A percentile compares a stretch with the other conserved stretches of the same genome.
phyloP scores from a whole-genome alignment of 352 stramenopile genomes.

The Globisporangium heterothallicum region DNA sequence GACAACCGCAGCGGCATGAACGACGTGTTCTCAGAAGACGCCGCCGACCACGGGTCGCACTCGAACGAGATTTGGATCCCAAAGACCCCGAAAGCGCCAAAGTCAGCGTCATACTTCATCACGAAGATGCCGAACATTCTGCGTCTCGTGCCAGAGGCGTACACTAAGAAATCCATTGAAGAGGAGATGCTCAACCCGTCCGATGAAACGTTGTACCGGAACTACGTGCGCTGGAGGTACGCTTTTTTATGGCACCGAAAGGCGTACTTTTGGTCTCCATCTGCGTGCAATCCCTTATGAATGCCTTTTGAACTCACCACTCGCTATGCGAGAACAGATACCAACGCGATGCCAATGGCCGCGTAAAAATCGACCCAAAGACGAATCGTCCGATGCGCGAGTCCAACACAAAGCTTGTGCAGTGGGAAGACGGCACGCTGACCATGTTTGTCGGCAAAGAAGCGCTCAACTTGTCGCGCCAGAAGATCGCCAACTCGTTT shows the following conservation, averaged over 20 bases:
- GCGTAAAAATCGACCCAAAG: conserved; percentile 55
- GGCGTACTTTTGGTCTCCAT: not conserved
- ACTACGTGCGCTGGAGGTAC: conserved; percentile 79
- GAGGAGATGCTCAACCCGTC: conserved; percentile 81
- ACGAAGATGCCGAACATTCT: conserved; percentile 86
- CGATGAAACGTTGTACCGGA: conserved; percentile 82
- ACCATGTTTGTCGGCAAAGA: conserved; percentile 86
- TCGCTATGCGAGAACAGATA: conserved; percentile 26
- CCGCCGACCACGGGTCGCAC: conserved; percentile 23
- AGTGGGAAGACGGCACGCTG: conserved; percentile 83
- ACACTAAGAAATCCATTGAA: conserved; percentile 67
- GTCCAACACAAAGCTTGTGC: conserved; percentile 78
- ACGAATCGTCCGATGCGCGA: conserved; percentile 59
- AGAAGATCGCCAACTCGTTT: conserved; percentile 86
- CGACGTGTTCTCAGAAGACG: conserved; percentile 43
- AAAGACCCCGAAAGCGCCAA: conserved; percentile 64
- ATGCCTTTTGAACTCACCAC: too few relatives aligned
- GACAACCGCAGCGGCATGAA: conserved; percentile 32
- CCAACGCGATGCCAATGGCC: conserved; percentile 53
- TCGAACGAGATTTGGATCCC: conserved; percentile 71
- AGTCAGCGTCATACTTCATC: conserved; percentile 59
- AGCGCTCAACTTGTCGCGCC: conserved; percentile 69
- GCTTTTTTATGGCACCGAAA: conserved; percentile 6
- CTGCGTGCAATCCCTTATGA: too few relatives aligned
- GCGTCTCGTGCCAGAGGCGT: conserved; percentile 68